A percentile compares a stretch with the other conserved stretches of the same genome.
Evolutionary conservation across 345 rosid species (phyloP).

Genomic region (Corymbia maculata): DNA sequence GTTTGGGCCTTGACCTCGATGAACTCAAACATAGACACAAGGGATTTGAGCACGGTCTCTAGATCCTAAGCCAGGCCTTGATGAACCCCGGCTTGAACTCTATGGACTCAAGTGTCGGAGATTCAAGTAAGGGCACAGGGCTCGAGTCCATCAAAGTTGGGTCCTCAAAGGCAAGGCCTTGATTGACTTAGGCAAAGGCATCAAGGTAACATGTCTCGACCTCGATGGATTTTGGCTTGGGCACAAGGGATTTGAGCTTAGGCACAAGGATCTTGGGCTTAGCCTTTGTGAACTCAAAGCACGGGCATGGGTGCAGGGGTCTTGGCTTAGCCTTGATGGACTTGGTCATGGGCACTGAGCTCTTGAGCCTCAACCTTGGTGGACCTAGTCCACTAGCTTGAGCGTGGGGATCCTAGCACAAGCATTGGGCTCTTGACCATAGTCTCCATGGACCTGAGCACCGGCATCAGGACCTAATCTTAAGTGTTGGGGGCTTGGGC

Average conservation of each 20-base stretch:
- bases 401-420: no score
- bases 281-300: background rate
- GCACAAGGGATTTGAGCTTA: accelerated
- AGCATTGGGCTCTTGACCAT: no score
- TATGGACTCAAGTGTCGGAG: accelerated
- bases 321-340: background rate
- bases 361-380: no score
- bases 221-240: background rate
- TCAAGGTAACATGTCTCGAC: accelerated
- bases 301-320: background rate
- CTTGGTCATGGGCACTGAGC: background rate
- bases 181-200: no score
- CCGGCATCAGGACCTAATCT: no score
- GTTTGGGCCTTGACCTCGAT: background rate
- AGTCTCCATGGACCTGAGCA: no score
- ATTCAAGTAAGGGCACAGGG: background rate
- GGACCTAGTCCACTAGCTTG: no score
- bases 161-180: no score
- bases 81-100: accelerated
- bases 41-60: background rate
- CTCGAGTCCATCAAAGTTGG: no score
- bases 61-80: background rate
- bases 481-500: no score
- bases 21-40: background rate
- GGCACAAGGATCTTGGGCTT: background rate